Evolutionary conservation across 352 stramenopile species (phyloP).

Genomic region (Pythium phragmitis): DNA sequence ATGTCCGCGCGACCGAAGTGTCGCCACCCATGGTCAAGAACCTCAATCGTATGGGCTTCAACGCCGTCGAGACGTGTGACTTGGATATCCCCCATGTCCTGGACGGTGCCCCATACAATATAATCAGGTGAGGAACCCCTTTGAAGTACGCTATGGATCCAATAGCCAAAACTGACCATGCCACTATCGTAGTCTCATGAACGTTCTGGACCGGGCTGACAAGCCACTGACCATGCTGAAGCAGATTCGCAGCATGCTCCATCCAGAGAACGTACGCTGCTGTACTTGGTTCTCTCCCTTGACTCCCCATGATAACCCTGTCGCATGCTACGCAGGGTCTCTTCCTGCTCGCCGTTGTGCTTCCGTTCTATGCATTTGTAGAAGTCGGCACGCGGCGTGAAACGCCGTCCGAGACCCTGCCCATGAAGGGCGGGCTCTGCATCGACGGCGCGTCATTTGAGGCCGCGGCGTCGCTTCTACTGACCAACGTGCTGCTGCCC

Average conservation of each 20-base stretch:
- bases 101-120: constrained; percentile 64
- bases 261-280: constrained; percentile 52
- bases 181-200: constrained; percentile 55
- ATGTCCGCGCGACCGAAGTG: constrained; percentile 72
- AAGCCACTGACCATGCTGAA: constrained; percentile 76
- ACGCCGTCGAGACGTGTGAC: constrained; percentile 71
- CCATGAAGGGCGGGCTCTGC: constrained; percentile 67
- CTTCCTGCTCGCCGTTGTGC: constrained; percentile 75
- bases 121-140: constrained; percentile 60
- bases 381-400: constrained; percentile 72
- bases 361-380: constrained; percentile 81
- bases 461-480: constrained; percentile 49
- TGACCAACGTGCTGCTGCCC: constrained; percentile 65
- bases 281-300: not conserved
- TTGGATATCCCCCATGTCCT: constrained; percentile 68
- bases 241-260: constrained; percentile 72
- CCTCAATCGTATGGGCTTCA: constrained; percentile 74
- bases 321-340: constrained; percentile 34
- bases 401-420: constrained; percentile 55
- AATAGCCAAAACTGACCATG: not conserved
- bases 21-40: constrained; percentile 78
- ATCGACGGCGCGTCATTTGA: constrained; percentile 68
- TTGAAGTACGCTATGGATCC: not conserved
- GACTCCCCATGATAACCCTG: no score
- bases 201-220: constrained; percentile 80